Evolutionary conservation across 1,284 basidiomycete species (phyloP), one percentile per base, ranked within the genome.

Genomic region (Trichosporon sp.): DNA sequence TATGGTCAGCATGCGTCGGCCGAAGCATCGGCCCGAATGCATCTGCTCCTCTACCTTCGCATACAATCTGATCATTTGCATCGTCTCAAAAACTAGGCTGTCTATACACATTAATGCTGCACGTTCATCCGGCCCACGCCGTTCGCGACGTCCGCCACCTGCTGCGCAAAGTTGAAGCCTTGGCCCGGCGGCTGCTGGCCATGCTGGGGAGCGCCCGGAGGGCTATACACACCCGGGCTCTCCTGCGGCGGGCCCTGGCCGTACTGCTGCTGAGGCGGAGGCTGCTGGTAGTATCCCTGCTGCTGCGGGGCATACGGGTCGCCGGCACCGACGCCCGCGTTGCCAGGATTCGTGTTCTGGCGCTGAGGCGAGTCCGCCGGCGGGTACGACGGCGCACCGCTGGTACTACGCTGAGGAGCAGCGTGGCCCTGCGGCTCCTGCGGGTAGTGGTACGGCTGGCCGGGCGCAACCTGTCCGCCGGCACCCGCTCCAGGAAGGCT

Each of bases 41-140:
- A 37, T 37, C 35, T 37, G 6, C 6, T 37, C 35, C 35, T 37
- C 35, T 37, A 37, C 35, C 35, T 37, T 37, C 16, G 14, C 48
- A 37, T 21, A 54, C 16, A 32, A 56, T 14, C 32, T 31, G n/a
- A 31, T 40, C 40, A 37, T 40, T 43, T 21, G 21, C 37, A 19
- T 65, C 64, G 63, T 65, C 38, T 37, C 35, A 37, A 37, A 40
- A 16, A 7, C 63, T 6, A 32, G n/a, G 19, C 37, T 11, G 10
- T 46, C 43, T 66, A 67, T 32, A 65, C 67, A 61, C 31, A 63
- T 35, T 73, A 70, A 69, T 70, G 71, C 40, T 77, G 74, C 21
- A 83, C 78, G 65, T 73, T 74, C 81, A 83, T 80, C 70, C 79
- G 74, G 51, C 72, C 73, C 74, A 83, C 73, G 19, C 76, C 76